Base-by-base conservation (phyloP, 78 protist genomes). In the Protostelium mycophagum region DNA sequence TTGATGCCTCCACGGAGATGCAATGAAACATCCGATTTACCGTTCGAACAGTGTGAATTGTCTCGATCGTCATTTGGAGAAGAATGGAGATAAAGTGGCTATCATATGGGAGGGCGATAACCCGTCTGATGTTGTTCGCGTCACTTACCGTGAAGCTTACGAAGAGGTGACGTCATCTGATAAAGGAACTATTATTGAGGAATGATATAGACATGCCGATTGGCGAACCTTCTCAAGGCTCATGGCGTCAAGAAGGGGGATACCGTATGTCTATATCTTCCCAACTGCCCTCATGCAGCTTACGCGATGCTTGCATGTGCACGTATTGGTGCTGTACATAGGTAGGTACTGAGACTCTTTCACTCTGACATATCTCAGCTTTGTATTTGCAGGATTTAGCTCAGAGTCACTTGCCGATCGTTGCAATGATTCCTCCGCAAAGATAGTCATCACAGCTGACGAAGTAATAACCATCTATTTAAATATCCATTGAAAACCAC, bases 221-320 rank as follows among this genome's bases (percentile, higher is more conserved):
- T 96, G 84, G 97, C 98, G 0, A 96, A 96, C 91, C 90, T 96
- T 85, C 87, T 97, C 36, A 88, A 93, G 93, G 83, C 92, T 34
- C 29, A 88, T 28, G 98, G 98, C 0, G 95, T 96, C 31, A 37
- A 90, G 34, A 94, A 95, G 83, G 99, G 99, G 29, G 98, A 97
- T 85, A 89, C 94, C 1, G 99, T 98, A 28, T 91, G 95, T 34
- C 95, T 98, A 63, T 98, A 97, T 91, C 83, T 98, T 95, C 98
- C 99, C 63, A 98, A 95, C 92, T 87, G 96, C 39, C 96, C 96
- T 86, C 93, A 87, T 35, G 94, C 95, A 1, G 94, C 93, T 34
- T 86, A 93, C 37, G 91, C 98, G 34, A 97, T 98, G 98, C 96
- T 98, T 38, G 99, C 99, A 36, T 97, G 99, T 73, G 98, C 99